These are phyloP conservation scores for Solanum peruvianum DNA, from an alignment of 257 asterid genomes.

Conservation along the genomic window DNA sequence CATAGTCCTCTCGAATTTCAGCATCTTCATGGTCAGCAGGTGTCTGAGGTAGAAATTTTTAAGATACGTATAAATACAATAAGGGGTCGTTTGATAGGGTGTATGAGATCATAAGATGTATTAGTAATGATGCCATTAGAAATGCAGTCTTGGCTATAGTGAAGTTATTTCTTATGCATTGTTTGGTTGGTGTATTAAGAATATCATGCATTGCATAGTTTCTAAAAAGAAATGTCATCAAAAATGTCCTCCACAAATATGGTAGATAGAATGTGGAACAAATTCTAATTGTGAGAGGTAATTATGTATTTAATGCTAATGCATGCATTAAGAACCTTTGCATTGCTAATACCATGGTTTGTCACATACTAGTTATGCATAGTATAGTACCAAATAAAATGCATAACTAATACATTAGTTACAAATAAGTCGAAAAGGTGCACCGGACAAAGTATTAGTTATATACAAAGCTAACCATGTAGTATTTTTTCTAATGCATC, in stretches of 20 bases:
- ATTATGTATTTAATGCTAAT: background rate
- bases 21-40: slow-evolving; percentile 20
- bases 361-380: background rate
- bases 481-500: background rate
- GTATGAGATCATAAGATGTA: background rate
- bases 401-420: background rate
- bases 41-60: slow-evolving; percentile 20
- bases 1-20: slow-evolving; percentile 31
- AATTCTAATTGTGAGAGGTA: background rate
- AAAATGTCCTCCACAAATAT: background rate
- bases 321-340: background rate
- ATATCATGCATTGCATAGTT: background rate
- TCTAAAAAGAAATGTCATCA: background rate
- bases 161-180: background rate
- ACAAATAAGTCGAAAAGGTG: background rate
- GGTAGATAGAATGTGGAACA: background rate
- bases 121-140: background rate
- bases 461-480: background rate
- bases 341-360: background rate
- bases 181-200: background rate
- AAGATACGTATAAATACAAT: slow-evolving; percentile 1
- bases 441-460: background rate
- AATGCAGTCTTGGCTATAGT: background rate
- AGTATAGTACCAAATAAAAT: background rate
- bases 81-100: background rate